These are phyloP conservation scores for Colletotrichum sp. DNA, from an alignment of 2,329 filamentous ascomycete genomes.

Conservation along the genomic window DNA sequence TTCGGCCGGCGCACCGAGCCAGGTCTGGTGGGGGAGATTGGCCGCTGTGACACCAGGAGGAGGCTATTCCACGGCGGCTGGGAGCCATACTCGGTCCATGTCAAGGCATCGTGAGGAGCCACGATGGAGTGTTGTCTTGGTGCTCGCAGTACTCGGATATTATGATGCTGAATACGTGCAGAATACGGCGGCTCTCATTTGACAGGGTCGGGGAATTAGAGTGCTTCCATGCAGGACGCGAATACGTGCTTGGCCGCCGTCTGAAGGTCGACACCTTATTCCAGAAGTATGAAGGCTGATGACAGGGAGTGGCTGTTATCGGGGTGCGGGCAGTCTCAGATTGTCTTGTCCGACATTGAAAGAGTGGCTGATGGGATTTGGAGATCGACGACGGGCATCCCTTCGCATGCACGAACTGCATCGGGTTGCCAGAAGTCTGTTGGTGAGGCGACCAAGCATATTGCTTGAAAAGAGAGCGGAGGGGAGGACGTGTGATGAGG, in stretches of 20 bases:
- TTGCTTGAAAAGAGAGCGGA: background rate
- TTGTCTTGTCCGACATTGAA: slow-evolving; percentile 6
- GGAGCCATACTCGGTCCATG: background rate
- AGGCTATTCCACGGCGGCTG: background rate
- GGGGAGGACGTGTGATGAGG: background rate
- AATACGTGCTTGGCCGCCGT: background rate
- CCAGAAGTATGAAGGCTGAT: background rate
- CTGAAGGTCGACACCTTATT: background rate
- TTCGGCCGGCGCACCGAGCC: background rate
- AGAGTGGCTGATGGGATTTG: slow-evolving; percentile 7
- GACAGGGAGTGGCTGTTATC: background rate
- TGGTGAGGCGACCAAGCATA: slow-evolving; percentile 8
- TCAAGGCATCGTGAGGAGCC: background rate
- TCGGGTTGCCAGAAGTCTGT: background rate
- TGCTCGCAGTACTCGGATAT: background rate
- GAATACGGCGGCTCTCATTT: background rate
- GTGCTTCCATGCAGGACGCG: slow-evolving; percentile 10
- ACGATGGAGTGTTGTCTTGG: background rate
- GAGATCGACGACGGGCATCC: slow-evolving; percentile 19
- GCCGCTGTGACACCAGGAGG: background rate
- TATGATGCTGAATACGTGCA: background rate
- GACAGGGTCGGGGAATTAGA: background rate
- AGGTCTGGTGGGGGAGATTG: background rate
- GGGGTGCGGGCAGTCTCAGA: slow-evolving; percentile 4
- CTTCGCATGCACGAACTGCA: slow-evolving; percentile 16